These are phyloP conservation scores for Leccinum broughii DNA, from an alignment of 768 basidiomycete species.

Conservation along the genomic window DNA sequence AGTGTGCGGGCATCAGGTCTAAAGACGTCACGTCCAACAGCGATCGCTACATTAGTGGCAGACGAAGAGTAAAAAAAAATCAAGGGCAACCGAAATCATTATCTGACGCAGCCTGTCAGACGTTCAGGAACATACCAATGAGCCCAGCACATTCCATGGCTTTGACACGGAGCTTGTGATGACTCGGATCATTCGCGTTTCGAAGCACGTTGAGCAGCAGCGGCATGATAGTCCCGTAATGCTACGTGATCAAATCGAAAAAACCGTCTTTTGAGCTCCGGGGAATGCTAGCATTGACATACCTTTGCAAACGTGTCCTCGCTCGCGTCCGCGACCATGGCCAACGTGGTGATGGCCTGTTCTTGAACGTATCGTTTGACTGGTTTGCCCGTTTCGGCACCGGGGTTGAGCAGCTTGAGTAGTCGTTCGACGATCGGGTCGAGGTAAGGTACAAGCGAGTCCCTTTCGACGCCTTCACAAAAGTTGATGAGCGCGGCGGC, in stretches of 20 bases:
- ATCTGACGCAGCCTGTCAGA: not conserved
- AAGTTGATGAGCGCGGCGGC: constrained; percentile 89
- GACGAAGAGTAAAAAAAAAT: not conserved
- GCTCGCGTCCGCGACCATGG: constrained; percentile 88
- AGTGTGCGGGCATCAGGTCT: constrained; percentile 70
- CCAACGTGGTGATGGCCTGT: constrained; percentile 83
- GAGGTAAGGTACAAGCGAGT: constrained; percentile 73
- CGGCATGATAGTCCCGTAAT: constrained; percentile 80
- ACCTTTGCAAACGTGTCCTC: constrained; percentile 77
- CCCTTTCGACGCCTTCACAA: constrained; percentile 80
- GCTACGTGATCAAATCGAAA: constrained; percentile 38
- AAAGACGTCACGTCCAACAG: constrained; percentile 81
- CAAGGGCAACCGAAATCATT: not conserved
- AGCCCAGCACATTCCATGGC: constrained; percentile 92
- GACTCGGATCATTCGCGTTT: constrained; percentile 66
- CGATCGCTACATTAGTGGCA: constrained; percentile 57
- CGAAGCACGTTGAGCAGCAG: constrained; percentile 72
- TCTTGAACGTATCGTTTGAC: constrained; percentile 73
- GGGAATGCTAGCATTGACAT: constrained; percentile 3
- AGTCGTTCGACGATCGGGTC: constrained; percentile 73
- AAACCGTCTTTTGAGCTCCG: not conserved
- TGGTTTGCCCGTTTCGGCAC: constrained; percentile 41
- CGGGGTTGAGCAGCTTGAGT: constrained; percentile 59
- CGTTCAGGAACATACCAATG: constrained; percentile 55
- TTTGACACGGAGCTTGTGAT: constrained; percentile 70